phyloP scores from a whole-genome alignment of 768 basidiomycete genomes.

The Glaciozyma antarctica region DNA sequence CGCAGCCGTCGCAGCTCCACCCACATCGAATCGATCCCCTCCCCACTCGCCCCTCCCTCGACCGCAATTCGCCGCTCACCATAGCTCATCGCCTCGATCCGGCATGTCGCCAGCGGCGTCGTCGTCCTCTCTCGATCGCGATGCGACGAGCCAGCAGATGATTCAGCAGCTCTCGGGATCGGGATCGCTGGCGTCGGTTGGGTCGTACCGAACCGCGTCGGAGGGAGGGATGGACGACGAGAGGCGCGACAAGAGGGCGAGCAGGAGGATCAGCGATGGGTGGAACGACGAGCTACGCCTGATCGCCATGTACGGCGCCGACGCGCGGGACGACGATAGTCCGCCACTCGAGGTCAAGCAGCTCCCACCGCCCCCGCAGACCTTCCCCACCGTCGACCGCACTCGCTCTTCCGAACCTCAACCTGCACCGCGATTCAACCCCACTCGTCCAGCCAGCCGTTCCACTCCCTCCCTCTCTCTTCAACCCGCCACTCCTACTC shows the following conservation, averaged over 20 bases:
- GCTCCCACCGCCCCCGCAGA: not conserved
- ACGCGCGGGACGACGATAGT: not conserved
- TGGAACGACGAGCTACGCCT: slow-evolving; percentile 16
- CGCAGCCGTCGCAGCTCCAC: slow-evolving; percentile 15
- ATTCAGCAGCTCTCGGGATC: not conserved
- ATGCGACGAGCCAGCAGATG: not conserved
- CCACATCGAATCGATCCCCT: slow-evolving; percentile 9
- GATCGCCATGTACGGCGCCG: slow-evolving; percentile 25
- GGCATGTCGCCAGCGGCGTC: slow-evolving; percentile 15
- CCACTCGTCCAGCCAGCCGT: not conserved
- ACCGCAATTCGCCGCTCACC: slow-evolving; percentile 16
- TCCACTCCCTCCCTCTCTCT: not conserved
- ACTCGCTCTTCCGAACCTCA: not conserved
- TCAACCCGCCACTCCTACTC: not conserved
- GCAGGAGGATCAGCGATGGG: not conserved
- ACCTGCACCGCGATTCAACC: not conserved
- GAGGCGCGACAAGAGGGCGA: no score
- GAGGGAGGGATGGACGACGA: not conserved
- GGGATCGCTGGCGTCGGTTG: slow-evolving; percentile 8
- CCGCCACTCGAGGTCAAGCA: not conserved
- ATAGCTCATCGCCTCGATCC: slow-evolving; percentile 6
- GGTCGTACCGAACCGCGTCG: slow-evolving; percentile 8
- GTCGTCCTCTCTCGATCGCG: not conserved
- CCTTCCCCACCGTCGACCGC: not conserved
- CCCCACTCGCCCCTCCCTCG: slow-evolving; percentile 12